Percentiles rank a stretch among this genome's conserved stretches.
Conservation (phyloP, 2,329 filamentous ascomycete genomes). For the Pseudogymnoascus sp. region DNA sequence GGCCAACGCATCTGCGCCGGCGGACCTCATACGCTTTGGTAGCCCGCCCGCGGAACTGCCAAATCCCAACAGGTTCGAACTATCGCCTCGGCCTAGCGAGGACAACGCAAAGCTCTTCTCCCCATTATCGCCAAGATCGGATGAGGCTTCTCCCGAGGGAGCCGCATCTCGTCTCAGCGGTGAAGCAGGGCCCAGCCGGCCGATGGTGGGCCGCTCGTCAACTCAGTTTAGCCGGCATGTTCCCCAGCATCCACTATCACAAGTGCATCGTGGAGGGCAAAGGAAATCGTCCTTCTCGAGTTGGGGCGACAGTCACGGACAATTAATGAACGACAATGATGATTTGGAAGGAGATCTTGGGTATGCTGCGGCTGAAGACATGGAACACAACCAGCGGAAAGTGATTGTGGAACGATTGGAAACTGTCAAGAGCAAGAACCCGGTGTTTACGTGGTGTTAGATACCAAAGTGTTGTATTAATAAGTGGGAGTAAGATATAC, state of each 20-base stretch:
- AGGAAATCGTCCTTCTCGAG: conserved; percentile 34
- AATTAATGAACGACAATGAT: conserved; percentile 53
- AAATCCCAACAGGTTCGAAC: conserved; percentile 67
- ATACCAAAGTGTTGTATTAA: conserved; percentile 8
- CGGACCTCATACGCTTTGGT: conserved; percentile 54
- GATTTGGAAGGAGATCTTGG: conserved; percentile 88
- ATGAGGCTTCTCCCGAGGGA: not conserved
- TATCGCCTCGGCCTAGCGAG: conserved; percentile 34
- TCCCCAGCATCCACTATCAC: conserved; percentile 19
- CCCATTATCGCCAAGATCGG: conserved; percentile 16
- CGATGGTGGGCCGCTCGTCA: conserved; percentile 19
- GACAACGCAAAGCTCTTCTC: conserved; percentile 17
- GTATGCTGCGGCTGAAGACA: conserved; percentile 86
- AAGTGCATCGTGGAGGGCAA: conserved; percentile 13
- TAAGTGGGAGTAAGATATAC: conserved; percentile 7
- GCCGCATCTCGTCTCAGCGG: conserved; percentile 12
- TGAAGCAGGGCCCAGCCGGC: conserved; percentile 14
- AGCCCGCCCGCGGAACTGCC: conserved; percentile 54
- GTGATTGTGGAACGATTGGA: conserved; percentile 96
- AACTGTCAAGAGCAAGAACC: conserved; percentile 89
- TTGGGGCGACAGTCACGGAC: conserved; percentile 6
- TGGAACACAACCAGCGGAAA: conserved; percentile 84
- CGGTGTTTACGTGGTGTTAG: conserved; percentile 96
- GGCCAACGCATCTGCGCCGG: conserved; percentile 49
- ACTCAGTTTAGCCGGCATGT: conserved; percentile 28